Evolutionary conservation across 2,329 filamentous ascomycete species (phyloP).

Genomic region (Volutella citrinella): DNA sequence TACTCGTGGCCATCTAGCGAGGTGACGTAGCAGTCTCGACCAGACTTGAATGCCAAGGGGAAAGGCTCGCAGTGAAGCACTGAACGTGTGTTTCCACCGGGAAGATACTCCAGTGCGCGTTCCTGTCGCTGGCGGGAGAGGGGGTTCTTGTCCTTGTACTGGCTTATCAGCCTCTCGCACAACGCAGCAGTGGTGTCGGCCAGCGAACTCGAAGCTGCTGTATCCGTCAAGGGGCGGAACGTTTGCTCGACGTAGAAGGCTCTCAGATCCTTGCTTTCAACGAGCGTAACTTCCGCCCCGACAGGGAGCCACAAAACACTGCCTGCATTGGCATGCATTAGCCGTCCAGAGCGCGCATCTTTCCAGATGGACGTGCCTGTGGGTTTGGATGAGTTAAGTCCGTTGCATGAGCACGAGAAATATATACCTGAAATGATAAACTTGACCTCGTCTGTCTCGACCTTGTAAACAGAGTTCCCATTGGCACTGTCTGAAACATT

Average conservation of each 20-base stretch:
- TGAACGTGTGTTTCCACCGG: conserved; percentile 37
- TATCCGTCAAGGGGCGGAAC: too few relatives aligned
- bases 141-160: too few relatives aligned
- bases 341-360: too few relatives aligned
- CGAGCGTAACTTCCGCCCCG: too few relatives aligned
- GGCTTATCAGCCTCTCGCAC: too few relatives aligned
- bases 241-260: not conserved
- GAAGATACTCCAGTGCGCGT: conserved; percentile 7
- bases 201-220: too few relatives aligned
- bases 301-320: too few relatives aligned
- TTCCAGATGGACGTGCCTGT: too few relatives aligned
- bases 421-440: not conserved
- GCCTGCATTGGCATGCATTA: too few relatives aligned
- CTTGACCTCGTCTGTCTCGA: not conserved
- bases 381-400: too few relatives aligned
- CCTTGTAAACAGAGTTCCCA: not conserved
- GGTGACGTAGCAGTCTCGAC: too few relatives aligned
- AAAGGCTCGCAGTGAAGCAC: conserved; percentile 33
- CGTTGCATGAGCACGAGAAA: not conserved
- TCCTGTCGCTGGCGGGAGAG: not conserved
- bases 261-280: not conserved
- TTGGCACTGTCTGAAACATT: not conserved
- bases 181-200: too few relatives aligned
- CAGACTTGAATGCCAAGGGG: conserved; percentile 30
- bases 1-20: conserved; percentile 37